phyloP scores from a whole-genome alignment of 2,329 filamentous ascomycete species.

The Colletotrichum sp. region DNA sequence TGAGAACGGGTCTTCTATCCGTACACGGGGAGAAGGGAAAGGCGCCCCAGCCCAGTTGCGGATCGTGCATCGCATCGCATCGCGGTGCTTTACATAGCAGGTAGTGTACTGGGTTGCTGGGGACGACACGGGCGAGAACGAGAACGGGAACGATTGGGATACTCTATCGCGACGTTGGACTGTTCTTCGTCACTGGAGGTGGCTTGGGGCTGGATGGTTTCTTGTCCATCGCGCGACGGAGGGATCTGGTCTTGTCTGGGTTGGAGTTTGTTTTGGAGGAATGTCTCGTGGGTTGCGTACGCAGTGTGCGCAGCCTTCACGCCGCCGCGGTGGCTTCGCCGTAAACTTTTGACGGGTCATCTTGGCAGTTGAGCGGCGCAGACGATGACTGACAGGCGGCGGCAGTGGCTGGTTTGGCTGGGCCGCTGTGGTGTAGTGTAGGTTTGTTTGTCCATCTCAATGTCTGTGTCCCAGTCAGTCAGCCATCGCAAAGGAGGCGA shows the following conservation, averaged over 20 bases:
- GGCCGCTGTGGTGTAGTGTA: background rate
- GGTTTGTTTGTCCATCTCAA: background rate
- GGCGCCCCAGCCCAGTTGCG: background rate
- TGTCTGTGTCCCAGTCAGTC: background rate
- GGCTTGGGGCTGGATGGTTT: conserved; percentile 10
- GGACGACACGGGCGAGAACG: background rate
- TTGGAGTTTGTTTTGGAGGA: background rate
- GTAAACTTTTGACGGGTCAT: background rate
- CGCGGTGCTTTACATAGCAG: background rate
- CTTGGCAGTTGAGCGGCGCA: background rate
- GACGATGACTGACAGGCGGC: background rate
- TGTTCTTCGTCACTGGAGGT: background rate
- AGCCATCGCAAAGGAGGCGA: background rate
- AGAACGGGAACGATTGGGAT: background rate
- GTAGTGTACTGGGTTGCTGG: background rate
- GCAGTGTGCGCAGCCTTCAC: background rate
- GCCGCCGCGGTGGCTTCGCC: background rate
- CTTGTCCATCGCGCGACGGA: background rate
- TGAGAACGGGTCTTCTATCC: background rate
- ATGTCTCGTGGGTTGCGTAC: background rate
- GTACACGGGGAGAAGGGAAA: background rate
- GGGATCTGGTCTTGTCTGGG: background rate
- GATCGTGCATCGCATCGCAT: background rate
- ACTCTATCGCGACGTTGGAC: background rate
- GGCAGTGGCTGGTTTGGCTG: conserved; percentile 9